phyloP scores from a whole-genome alignment of 148 eudicot genomes.

The Nyssa sinensis region DNA sequence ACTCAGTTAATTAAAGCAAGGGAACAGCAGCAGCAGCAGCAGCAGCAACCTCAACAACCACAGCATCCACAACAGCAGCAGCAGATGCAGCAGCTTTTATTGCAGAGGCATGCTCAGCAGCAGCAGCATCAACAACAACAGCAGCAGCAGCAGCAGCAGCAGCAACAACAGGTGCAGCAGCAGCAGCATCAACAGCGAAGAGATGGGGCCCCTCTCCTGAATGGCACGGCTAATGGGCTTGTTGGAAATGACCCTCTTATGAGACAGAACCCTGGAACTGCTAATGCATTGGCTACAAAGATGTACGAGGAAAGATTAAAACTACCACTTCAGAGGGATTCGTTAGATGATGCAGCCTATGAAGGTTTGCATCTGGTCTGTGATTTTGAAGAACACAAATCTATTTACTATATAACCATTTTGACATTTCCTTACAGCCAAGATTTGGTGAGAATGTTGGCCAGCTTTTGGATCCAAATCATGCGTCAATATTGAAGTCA shows the following conservation, averaged over 20 bases:
- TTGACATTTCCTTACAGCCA: conserved; percentile 49
- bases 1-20: conserved; percentile 62
- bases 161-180: conserved; percentile 36
- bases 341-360: conserved; percentile 52
- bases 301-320: conserved; percentile 64
- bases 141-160: conserved; percentile 39
- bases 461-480: conserved; percentile 58
- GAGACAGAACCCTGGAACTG: conserved; percentile 55
- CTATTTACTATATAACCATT: conserved; percentile 3
- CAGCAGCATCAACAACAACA: conserved; percentile 36
- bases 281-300: conserved; percentile 56
- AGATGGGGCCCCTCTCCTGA: conserved; percentile 47
- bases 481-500: conserved; percentile 50
- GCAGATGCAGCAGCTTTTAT: conserved; percentile 21
- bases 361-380: conserved; percentile 34
- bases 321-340: conserved; percentile 55
- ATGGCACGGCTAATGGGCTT: conserved; percentile 54
- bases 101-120: conserved; percentile 20
- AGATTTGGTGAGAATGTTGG: conserved; percentile 55
- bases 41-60: conserved; percentile 23
- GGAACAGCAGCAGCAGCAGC: conserved; percentile 55
- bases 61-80: conserved; percentile 30
- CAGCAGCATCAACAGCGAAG: conserved; percentile 56
- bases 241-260: conserved; percentile 49
- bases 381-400: not conserved